Base-by-base conservation (phyloP, 768 basidiomycete species). In the Agaricus sinodeliciosus region DNA sequence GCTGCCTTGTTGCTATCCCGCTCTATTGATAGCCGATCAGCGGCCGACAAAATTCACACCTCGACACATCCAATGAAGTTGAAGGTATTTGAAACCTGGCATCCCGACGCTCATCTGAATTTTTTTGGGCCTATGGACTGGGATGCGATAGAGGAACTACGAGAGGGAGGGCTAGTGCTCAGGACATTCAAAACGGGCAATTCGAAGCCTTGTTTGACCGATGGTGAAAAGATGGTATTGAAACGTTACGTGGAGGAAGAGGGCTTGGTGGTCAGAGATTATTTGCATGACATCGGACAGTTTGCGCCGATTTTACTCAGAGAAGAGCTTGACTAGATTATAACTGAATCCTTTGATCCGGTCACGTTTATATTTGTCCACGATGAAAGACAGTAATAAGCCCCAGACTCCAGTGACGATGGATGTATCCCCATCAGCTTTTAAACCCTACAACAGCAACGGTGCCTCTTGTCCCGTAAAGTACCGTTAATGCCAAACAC, bases 71-170 rank as follows among this genome's bases (percentile, higher is more conserved):
- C 42, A 25, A 31, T 40, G 39, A 54, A 48, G 18, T 19, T 54
- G 13, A 54, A 42, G 31, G 16, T 54, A 31, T 48, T 46, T 40
- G 51, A 53, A 31, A 46, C 51, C 7, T 53, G 51, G 51, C 44
- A 53, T 31, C 44, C 26, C 3, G 5, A n/a, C 16, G 31, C 51
- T 6, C 26, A 18, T 9, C 19, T 53, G 15, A 53, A 53, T 34
- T 7, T n/a, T 28, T 37, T 53, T 13, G 28, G 16, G 27, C 7
- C 37, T 13, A 37, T 3, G 16, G 51, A 53, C 28, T 46, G 51
- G 51, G 44, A 25, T 5, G 44, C 27, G 44, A 22, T 40, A 37
- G 43, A 46, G 13, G 31, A 3, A 0, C 34, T 46, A 13, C 43
- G 51, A 18, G 26, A 53, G 9, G 44, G 4, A n/a, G 51, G 51